Evolutionary conservation across 495 filamentous ascomycete genomes (phyloP), one percentile per base, ranked within the genome.

Genomic region (Penicillium antarcticum): DNA sequence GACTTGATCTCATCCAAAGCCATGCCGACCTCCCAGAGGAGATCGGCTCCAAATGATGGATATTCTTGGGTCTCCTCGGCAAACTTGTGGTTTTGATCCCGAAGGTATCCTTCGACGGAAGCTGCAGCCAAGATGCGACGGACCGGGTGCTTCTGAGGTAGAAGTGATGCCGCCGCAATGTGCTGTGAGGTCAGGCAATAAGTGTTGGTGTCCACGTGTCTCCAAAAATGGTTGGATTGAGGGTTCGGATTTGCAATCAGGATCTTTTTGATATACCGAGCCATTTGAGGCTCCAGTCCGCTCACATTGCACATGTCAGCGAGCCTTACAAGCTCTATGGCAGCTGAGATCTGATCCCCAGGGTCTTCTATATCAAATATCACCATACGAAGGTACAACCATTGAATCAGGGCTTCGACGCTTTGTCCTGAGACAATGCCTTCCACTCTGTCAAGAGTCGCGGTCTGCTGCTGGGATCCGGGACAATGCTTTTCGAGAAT

Each of bases 321-420:
- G 16, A 71, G 33, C 44, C 66, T 62, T 7, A 41, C 56, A 16
- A 66, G 60, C 48, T 66, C 65, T 13, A 70, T 60, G 0, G 52
- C 16, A 2, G 59, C 51, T 1, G 63, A 45, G 12, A 68, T 65
- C 8, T 44, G 18, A 1, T 59, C 42, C 12, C 39, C 43, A 24
- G 56, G 43, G 40, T 51, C 43, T 9, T 31, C 35, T 21, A 61
- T 33, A 18, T 51, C 42, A 31, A 62, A 66, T 17, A 52, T 47
- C 35, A 66, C 34, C 24, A 26, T 21, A 6, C 62, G 33, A 12
- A 52, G 56, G 42, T 56, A 67, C 9, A 69, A 24, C 66, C 58
- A 69, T 55, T 69, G 61, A 12, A 65, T 29, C 4, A 69, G 50
- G 40, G 59, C 52, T 53, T 69, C 45, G 21, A 65, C 26, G 14